Evolutionary conservation across 306 rosid species (phyloP), one percentile per base, ranked within the genome.

Genomic region (Clitoria ternatea): DNA sequence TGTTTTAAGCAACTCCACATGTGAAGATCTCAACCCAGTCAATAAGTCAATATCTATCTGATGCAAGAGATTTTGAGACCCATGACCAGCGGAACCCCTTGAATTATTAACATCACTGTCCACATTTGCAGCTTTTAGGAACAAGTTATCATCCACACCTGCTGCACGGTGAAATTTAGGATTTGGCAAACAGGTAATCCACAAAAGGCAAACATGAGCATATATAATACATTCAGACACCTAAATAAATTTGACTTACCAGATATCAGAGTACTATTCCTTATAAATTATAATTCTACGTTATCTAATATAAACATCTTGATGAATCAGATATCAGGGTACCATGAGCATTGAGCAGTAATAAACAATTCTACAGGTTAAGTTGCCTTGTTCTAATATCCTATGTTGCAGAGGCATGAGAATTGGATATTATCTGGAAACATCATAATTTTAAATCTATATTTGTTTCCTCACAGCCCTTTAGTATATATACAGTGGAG

Each of bases 91-190:
- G 27, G 90, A 87, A 78, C 78, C 75, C 60, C 76, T 74, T 73
- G 81, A 32, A 59, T 79, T 84, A 56, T 76, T 77, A 44, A 29
- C 67, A 78, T 84, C 84, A 45, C 39, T 67, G 53, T 87, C 97
- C 37, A 48, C 17, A 78, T 26, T 70, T 18, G 65, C 71, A 35
- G 79, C 59, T 84, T 84, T 87, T 42, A 68, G 81, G 73, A 68
- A 79, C 40, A 83, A 53, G 44, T 82, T 89, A 70, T 82, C 96
- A 73, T 79, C 91, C 70, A 72, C 37, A 70, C 91, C 96, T 94
- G 85, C 75, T 4, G 47, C 44, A 78, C 72, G 35, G 47, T 24
- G 35, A 78, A 77, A 63, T 9, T 39, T 35, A 62, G 26, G n/a
- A 61, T 42, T 69, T 5, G 29, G 33, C 55, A 53, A 63, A 55